These are phyloP conservation scores for Limonium bicolor DNA, from an alignment of 148 eudicot genomes.

Conservation along the genomic window DNA sequence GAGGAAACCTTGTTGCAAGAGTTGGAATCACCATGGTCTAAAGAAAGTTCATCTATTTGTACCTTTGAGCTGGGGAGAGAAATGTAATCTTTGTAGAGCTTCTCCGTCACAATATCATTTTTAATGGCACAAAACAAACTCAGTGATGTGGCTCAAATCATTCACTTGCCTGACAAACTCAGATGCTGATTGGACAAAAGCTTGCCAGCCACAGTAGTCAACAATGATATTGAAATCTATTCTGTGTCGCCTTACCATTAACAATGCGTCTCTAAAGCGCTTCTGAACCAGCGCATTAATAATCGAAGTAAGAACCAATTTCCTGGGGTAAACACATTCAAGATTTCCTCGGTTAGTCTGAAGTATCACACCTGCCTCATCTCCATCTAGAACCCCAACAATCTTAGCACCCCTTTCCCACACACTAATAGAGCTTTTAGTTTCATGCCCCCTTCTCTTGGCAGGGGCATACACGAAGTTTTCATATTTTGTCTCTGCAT, in stretches of 20 bases:
- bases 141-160: conserved; percentile 73
- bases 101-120: conserved; percentile 55
- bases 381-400: conserved; percentile 82
- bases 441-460: conserved; percentile 51
- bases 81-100: conserved; percentile 46
- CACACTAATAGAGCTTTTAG: conserved; percentile 34
- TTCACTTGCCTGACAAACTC: conserved; percentile 81
- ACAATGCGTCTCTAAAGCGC: conserved; percentile 68
- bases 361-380: conserved; percentile 73
- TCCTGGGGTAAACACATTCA: conserved; percentile 85
- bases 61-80: conserved; percentile 26
- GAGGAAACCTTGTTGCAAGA: conserved; percentile 38
- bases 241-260: conserved; percentile 88
- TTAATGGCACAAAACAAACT: conserved; percentile 83
- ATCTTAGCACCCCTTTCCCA: conserved; percentile 95
- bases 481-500: conserved; percentile 43
- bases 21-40: conserved; percentile 11
- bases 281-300: conserved; percentile 49
- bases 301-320: conserved; percentile 70
- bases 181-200: conserved; percentile 47
- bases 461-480: conserved; percentile 48
- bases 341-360: conserved; percentile 86
- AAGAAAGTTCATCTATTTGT: conserved; percentile 17
- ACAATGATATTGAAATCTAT: conserved; percentile 83
- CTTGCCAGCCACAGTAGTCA: conserved; percentile 79